Evolutionary conservation across 139 green algal genomes (phyloP), one percentile per base, ranked within the genome.

Genomic region (Picochlorum sp.): DNA sequence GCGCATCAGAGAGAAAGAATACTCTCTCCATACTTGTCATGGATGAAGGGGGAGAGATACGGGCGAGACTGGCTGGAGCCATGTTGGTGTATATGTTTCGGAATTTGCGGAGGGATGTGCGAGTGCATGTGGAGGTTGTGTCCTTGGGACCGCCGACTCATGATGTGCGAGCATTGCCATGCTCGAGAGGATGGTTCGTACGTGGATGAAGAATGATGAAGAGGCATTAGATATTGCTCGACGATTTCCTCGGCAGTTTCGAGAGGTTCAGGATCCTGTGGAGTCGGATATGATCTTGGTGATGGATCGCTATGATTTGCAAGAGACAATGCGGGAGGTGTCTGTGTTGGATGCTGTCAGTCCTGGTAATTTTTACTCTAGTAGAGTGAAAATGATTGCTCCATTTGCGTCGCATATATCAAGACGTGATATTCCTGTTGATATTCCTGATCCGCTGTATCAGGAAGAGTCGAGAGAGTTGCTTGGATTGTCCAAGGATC

Each of bases 301-400:
- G 15, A 83, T 86, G 79, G 79, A 86, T 54, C 44, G 61, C 9
- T 86, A 81, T 55, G 79, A 86, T 47, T 20, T 57, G 34, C 26
- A 51, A 15, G 79, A 86, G 73, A 79, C 86, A 45, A 41, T 67
- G 54, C 23, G 45, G 4, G 61, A 77, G 54, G 49, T 75, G 49
- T 75, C 79, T 23, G 69, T 85, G 26, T 55, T 85, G 55, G 78
- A 85, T 50, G 61, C 45, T 9, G 76, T 85, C 41, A 85, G 85
- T 55, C 79, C 78, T 1, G 68, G 73, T 2, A 74, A 64, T 49
- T 45, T 55, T 60, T 83, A 83, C 49, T 54, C 70, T 3, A 50
- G 13, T 8, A 52, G 73, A 11, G 61, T 83, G 18, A 63, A 61
- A 51, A 59, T 55, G 49, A 64, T 83, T 51, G 61, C 61, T 47